Evolutionary conservation across 495 filamentous ascomycete genomes (phyloP).

Genomic region (Barbatosphaeria neglecta): DNA sequence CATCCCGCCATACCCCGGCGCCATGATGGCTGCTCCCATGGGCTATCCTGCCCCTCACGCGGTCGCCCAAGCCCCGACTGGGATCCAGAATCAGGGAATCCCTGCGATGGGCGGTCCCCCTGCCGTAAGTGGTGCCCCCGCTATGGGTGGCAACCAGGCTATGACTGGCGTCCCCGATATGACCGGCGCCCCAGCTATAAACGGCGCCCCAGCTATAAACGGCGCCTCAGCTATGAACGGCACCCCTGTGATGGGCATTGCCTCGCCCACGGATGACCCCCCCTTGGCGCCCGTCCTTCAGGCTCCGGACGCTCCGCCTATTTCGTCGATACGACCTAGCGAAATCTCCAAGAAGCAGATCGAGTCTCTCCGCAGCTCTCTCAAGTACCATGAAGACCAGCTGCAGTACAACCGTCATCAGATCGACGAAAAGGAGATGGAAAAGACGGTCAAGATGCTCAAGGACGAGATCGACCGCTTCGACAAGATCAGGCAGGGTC

Average conservation of each 20-base stretch:
- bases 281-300: background rate
- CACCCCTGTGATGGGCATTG: too few relatives aligned
- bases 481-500: conserved; percentile 20
- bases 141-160: too few relatives aligned
- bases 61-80: background rate
- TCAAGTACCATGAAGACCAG: conserved; percentile 36
- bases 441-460: conserved; percentile 16
- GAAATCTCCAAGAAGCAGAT: conserved; percentile 38
- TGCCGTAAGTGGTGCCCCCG: too few relatives aligned
- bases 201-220: too few relatives aligned
- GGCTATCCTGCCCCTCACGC: conserved; percentile 1
- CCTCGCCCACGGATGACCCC: too few relatives aligned
- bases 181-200: too few relatives aligned
- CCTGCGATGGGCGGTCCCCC: background rate
- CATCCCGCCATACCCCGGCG: conserved; percentile 3
- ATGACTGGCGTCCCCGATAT: background rate
- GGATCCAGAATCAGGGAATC: background rate
- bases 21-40: conserved; percentile 6
- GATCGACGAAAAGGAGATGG: conserved; percentile 33
- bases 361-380: conserved; percentile 26
- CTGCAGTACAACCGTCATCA: conserved; percentile 37
- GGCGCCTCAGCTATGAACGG: too few relatives aligned
- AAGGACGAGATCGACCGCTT: conserved; percentile 24
- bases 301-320: conserved; percentile 13
- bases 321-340: conserved; percentile 34